phyloP scores from a whole-genome alignment of 495 filamentous ascomycete species.

The Talaromyces nanjingensis region DNA sequence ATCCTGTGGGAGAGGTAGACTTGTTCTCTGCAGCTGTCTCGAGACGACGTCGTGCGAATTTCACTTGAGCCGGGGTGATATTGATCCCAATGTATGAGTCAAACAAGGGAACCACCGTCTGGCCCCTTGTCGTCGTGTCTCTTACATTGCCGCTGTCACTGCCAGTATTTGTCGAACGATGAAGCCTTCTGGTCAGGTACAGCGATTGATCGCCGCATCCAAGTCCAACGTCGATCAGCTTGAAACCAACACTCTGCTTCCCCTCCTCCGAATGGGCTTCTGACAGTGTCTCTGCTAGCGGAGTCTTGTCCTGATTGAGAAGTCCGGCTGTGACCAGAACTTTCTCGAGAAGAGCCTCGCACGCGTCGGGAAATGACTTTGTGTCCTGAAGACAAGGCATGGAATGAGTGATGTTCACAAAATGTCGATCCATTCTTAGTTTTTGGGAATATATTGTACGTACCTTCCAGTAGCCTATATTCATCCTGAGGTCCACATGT shows the following conservation, averaged over 20 bases:
- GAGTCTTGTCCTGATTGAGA: conserved; percentile 11
- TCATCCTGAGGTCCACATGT: conserved; percentile 41
- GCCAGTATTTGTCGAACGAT: not conserved
- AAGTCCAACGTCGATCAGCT: conserved; percentile 40
- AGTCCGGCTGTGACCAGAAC: conserved; percentile 30
- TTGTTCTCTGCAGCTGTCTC: not conserved
- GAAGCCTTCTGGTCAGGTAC: conserved; percentile 15
- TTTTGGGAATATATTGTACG: not conserved
- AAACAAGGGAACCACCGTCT: conserved; percentile 14
- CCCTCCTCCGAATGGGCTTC: not conserved
- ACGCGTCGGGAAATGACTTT: conserved; percentile 30
- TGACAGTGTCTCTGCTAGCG: not conserved
- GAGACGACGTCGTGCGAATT: conserved; percentile 20
- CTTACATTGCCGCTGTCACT: not conserved
- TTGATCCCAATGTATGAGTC: conserved; percentile 40
- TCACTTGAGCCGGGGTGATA: conserved; percentile 23
- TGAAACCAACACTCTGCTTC: conserved; percentile 6
- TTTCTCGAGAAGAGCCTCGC: conserved; percentile 32
- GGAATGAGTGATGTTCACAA: not conserved
- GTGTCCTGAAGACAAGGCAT: conserved; percentile 14
- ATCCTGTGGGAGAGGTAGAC: not conserved
- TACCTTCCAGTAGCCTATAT: conserved; percentile 36
- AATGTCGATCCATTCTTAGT: not conserved
- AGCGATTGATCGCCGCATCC: conserved; percentile 45
- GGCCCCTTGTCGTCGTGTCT: not conserved